Base-by-base conservation (phyloP, 352 stramenopile genomes). In the Globisporangium polare region DNA sequence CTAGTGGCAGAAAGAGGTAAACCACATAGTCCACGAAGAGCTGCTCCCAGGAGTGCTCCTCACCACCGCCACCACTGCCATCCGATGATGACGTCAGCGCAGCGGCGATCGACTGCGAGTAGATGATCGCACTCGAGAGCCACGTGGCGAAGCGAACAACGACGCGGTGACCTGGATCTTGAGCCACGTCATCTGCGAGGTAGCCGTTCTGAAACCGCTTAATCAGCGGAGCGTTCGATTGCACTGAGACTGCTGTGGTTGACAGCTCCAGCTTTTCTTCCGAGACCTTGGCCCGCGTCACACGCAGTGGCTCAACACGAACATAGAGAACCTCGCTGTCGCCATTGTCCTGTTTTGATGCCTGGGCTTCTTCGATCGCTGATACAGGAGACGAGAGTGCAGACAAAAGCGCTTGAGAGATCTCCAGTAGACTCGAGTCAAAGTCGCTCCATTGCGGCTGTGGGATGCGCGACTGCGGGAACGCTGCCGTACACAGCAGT, bases 1-100 rank as follows among this genome's bases (percentile, higher is more conserved):
- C 61, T 5, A 90, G 27, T 1, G 65, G 74, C n/a, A 92, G 61
- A 41, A 90, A 92, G 57, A 90, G 20, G 41, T 76, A 66, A 0
- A 69, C 74, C 45, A 80, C 56, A 33, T 80, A 77, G 47, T 73
- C 66, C 0, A 49, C 66, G 39, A 85, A 85, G 6, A 63, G 66
- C 42, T 68, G 68, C 46, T 87, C 77, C 77, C 77, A 87, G 27
- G 54, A 51, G 42, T 67, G 60, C 46, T 70, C 70, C 2, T 51
- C 59, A 33, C 55, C 27, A 39, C n/a, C 24, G 7, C n/a, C 15
- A 22, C 37, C 26, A 27, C 29, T 52, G 20, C 1, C 58, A 20
- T 22, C 51, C 12, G 35, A 27, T 7, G 24, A 9, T 3, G 33
- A 41, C n/a, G 60, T 51, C 5, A 66, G 31, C 17, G 37, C 29